Evolutionary conservation across 768 basidiomycete species (phyloP).

Genomic region (Fibroporia radiculosa): DNA sequence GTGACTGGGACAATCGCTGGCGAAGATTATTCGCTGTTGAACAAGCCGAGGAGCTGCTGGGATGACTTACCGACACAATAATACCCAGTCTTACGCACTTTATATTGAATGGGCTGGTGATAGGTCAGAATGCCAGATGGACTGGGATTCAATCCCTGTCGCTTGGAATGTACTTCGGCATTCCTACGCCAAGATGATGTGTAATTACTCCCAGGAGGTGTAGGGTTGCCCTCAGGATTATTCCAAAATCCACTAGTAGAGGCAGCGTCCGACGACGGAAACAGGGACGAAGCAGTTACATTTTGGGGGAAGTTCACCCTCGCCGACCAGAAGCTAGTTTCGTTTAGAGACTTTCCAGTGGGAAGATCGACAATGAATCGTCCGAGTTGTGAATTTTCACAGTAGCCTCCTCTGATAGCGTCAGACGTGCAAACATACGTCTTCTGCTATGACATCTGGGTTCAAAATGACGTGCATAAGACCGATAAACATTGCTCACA

Average conservation of each 20-base stretch:
- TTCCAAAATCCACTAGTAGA: conserved; percentile 45
- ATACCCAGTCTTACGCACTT: conserved; percentile 83
- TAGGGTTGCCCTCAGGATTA: conserved; percentile 52
- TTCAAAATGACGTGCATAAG: conserved; percentile 6
- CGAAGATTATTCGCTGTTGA: not conserved
- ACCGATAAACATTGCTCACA: conserved; percentile 37
- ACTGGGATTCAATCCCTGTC: conserved; percentile 36
- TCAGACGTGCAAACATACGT: conserved; percentile 90
- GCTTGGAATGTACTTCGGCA: conserved; percentile 5
- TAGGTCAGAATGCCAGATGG: conserved; percentile 49
- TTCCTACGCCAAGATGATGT: conserved; percentile 40
- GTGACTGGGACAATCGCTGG: conserved; percentile 86
- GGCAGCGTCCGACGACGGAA: conserved; percentile 13
- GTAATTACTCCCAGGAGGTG: conserved; percentile 39
- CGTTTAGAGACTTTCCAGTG: conserved; percentile 45
- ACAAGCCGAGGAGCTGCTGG: not conserved
- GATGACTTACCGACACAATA: conserved; percentile 80
- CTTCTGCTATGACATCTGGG: conserved; percentile 51
- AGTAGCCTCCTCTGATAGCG: conserved; percentile 66
- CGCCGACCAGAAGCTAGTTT: conserved; percentile 86
- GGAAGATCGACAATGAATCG: conserved; percentile 82
- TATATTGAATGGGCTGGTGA: conserved; percentile 69
- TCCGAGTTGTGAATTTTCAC: conserved; percentile 65
- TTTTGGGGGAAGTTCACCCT: conserved; percentile 53
- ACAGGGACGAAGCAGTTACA: conserved; percentile 15